Evolutionary conservation across 2,329 filamentous ascomycete genomes (phyloP), one percentile per base, ranked within the genome.

Genomic region (Akanthomyces dipterigenus): DNA sequence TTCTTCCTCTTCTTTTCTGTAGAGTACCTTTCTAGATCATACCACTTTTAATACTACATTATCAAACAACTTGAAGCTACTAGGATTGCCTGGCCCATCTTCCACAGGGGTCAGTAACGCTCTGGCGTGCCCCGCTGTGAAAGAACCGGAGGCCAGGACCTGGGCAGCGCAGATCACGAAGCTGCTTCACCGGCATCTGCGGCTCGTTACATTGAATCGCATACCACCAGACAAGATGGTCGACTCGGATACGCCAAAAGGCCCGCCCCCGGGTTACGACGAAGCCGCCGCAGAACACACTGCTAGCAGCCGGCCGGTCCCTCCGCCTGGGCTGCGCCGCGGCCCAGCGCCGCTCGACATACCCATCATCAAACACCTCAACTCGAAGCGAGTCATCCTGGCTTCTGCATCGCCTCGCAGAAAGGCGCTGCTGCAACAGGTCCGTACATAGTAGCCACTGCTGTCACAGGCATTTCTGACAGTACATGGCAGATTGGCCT

Each of bases 361-460:
- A 20, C 93, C 93, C 18, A 87, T 92, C 61, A 79, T 99, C 63
- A 84, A 84, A 68, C 80, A 88, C 69, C 84, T 99, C 65, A 87
- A 89, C 70, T 83, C 83, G 60, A 91, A 90, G 73, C 83, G 93
- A 65, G 86, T 96, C 6, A 90, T 99, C 67, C 87, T 99, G 31
- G 95, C 95, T 57, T 97, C 93, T 2, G 86, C 89, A 22, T 97
- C 93, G 1, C 95, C 95, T 0, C 83, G 95, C 49, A 84, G 95
- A 59, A 89, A 88, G 73, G 88, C 90, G 65, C 85, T 99, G 11
- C 84, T 99, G 46, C 84, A 85, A 55, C 88, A 88, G 75, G 86
- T 89, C 73, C 49, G 64, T 28, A 18, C 31, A 16, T 34, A 69
- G 67, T 31, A 24, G 31, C n/a, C 9, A 38, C 40, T 11, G 28